Conservation (phyloP, 139 green algal species). For the Monoraphidium neglectum region DNA sequence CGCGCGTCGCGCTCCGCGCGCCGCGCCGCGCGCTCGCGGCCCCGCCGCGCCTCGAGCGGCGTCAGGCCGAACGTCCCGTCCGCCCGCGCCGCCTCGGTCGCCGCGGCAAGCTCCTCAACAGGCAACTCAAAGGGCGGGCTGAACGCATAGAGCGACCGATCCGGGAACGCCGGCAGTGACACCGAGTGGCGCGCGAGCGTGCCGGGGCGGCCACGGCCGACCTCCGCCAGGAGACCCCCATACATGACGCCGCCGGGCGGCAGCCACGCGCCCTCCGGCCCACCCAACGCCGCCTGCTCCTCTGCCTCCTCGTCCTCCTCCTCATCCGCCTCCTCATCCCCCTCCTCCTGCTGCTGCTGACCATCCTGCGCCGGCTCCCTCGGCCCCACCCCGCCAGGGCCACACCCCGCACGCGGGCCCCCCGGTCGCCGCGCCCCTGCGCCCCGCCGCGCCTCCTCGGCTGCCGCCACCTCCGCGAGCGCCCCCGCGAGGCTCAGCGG, state of each 20-base stretch:
- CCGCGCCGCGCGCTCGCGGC: too few species aligned
- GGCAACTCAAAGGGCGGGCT: slow-evolving; percentile 4
- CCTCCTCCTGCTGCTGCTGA: slow-evolving; percentile 7
- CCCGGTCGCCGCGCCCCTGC: background rate
- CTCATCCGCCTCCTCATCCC: background rate
- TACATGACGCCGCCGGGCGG: background rate
- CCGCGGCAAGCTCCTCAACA: background rate
- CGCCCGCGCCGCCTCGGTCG: slow-evolving; percentile 2
- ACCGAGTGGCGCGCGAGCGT: background rate
- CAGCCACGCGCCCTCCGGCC: too few species aligned
- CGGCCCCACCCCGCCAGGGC: background rate
- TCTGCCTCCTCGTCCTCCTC: slow-evolving; percentile 1
- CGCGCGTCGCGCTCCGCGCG: too few species aligned
- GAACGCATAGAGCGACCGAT: background rate
- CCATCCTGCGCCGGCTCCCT: slow-evolving; percentile 7
- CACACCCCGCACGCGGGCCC: background rate
- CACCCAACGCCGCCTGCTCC: background rate
- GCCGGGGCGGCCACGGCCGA: slow-evolving; percentile 5
- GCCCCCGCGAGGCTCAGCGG: slow-evolving; percentile 6
- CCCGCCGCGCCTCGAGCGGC: background rate
- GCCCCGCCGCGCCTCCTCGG: slow-evolving; percentile 8
- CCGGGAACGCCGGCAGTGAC: background rate
- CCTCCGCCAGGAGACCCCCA: slow-evolving; percentile 3
- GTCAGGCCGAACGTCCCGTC: slow-evolving; percentile 25
- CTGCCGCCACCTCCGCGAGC: background rate